Evolutionary conservation across 2,329 filamentous ascomycete species (phyloP), one percentile per base, ranked within the genome.

Genomic region (Talaromyces sp.): DNA sequence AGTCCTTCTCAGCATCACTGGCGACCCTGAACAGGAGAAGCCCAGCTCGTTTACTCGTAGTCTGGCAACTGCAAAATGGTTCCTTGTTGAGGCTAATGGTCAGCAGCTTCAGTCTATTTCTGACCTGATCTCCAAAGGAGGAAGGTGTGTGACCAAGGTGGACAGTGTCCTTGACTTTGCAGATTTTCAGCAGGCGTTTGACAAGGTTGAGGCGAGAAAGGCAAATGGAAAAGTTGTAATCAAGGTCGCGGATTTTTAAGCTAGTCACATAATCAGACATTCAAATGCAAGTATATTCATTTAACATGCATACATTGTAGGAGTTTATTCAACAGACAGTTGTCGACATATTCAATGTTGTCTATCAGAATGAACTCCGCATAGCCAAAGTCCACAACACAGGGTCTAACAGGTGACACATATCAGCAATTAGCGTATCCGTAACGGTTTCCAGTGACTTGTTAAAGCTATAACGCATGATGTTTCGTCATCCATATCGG

Each of bases 161-260:
- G 57, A 59, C 12, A 54, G 57, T 54, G 50, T 59, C 14, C 33
- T 59, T 14, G 57, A 59, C 50, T 54, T 59, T 59, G 31, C 23
- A 10, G 34, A 59, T 54, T 59, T 59, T 44, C 57, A 59, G 34
- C 33, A 59, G n/a, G 57, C 57, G 18, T 59, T 59, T 33, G 57
- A 59, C 50, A 59, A 59, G 33, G 50, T 59, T 44, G 57, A 59
- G 57, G 34, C 31, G 16, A 53, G 28, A 44, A 59, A 59, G 14
- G 50, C 57, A 4, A 53, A 54, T 54, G 57, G 57, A 44, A 59
- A 59, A 44, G 50, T 59, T 23, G 57, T 59, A 42, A 59, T 59
- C 3, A 59, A 54, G 23, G 57, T 59, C 23, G 23, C 23, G 23
- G 23, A 23, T 23, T 23, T 23, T 23, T 23, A 23, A 23, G 23